Evolutionary conservation across 768 basidiomycete species (phyloP).

Genomic region (Phlebiopsis flavidoalba): DNA sequence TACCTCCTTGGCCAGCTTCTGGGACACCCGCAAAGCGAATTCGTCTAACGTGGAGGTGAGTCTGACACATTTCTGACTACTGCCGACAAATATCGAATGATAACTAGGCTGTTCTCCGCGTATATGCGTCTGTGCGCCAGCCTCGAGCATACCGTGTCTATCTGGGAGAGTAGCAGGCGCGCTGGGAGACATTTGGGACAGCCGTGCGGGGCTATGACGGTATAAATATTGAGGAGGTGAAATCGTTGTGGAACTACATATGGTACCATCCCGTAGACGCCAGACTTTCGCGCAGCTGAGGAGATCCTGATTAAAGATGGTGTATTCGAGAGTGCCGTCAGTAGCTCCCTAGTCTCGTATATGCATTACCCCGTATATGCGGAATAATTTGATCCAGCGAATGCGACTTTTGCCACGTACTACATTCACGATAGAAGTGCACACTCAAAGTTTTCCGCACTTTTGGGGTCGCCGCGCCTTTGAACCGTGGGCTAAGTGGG

Average conservation of each 20-base stretch:
- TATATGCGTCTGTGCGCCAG: conserved; percentile 40
- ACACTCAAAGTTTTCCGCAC: background rate
- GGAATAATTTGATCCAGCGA: background rate
- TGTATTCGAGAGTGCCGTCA: background rate
- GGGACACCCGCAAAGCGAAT: conserved; percentile 34
- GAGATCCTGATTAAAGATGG: background rate
- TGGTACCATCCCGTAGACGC: conserved; percentile 40
- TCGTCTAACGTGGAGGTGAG: conserved; percentile 36
- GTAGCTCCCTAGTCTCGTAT: background rate
- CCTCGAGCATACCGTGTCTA: conserved; percentile 50
- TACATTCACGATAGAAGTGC: background rate
- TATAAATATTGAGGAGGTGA: conserved; percentile 30
- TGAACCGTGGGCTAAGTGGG: background rate
- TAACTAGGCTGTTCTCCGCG: conserved; percentile 36
- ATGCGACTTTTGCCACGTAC: background rate
- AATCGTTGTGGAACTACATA: conserved; percentile 40
- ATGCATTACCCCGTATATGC: background rate
- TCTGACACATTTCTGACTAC: background rate
- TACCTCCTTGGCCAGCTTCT: conserved; percentile 43
- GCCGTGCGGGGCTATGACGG: conserved; percentile 29
- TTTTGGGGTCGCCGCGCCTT: background rate
- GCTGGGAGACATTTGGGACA: conserved; percentile 42
- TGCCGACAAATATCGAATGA: no score
- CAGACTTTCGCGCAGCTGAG: conserved; percentile 33
- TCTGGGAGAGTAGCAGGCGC: conserved; percentile 33